A percentile compares a stretch with the other conserved stretches of the same genome.
Evolutionary conservation across 1,139 yeast genomes (phyloP).

Genomic region (Diutina pseudorugosa): DNA sequence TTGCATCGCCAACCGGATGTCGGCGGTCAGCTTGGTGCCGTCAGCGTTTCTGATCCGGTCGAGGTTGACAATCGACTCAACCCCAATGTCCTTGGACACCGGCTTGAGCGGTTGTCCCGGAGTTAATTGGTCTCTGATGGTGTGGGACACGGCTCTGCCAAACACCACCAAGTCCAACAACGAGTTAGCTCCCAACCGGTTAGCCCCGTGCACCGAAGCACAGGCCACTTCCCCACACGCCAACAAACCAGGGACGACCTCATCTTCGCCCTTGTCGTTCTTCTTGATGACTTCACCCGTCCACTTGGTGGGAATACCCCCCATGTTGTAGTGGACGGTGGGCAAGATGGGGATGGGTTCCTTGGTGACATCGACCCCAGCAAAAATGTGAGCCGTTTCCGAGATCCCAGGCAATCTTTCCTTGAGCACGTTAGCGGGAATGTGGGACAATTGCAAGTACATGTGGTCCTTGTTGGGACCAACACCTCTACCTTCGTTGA

Average conservation of each 20-base stretch:
- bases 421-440: slow-evolving; percentile 83
- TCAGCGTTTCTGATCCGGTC: slow-evolving; percentile 78
- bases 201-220: slow-evolving; percentile 98
- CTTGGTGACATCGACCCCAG: slow-evolving; percentile 98
- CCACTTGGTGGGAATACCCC: slow-evolving; percentile 98
- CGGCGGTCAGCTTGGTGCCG: slow-evolving; percentile 77
- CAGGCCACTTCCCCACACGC: slow-evolving; percentile 99
- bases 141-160: slow-evolving; percentile 96
- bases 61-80: slow-evolving; percentile 80
- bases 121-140: slow-evolving; percentile 70
- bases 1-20: slow-evolving; percentile 88
- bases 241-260: slow-evolving; percentile 81
- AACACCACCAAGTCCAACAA: slow-evolving; percentile 92
- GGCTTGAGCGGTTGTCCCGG: slow-evolving; percentile 80
- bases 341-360: slow-evolving; percentile 98
- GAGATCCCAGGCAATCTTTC: slow-evolving; percentile 99
- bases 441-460: slow-evolving; percentile 85
- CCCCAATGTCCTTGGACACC: slow-evolving; percentile 76
- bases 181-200: slow-evolving; percentile 99
- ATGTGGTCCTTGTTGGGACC: slow-evolving; percentile 95
- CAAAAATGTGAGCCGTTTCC: slow-evolving; percentile 95
- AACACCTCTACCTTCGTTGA: slow-evolving; percentile 98
- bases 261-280: slow-evolving; percentile 83
- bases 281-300: slow-evolving; percentile 87
- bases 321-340: slow-evolving; percentile 98